These are phyloP conservation scores for Gracilaria vermiculophylla DNA, from an alignment of 23 red algal species.

Conservation along the genomic window DNA sequence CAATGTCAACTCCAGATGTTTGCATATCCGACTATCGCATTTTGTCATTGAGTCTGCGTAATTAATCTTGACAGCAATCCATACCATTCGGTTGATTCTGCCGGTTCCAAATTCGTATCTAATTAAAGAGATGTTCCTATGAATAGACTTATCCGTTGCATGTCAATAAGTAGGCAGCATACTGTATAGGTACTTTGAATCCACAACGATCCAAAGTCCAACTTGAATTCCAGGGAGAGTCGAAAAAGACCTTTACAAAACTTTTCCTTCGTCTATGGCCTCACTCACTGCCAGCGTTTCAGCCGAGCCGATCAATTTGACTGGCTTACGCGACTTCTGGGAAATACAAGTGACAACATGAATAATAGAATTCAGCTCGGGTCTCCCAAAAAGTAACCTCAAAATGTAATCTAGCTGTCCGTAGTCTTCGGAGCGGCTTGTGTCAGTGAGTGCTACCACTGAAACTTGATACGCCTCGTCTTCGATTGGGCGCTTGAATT, in stretches of 20 bases:
- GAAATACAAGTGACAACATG: neutral
- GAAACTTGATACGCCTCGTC: neutral
- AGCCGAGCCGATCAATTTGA: slow-evolving; percentile 22
- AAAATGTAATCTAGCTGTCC: slow-evolving; percentile 30
- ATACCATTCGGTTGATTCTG: slow-evolving; percentile 19
- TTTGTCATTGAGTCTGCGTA: slow-evolving; percentile 12
- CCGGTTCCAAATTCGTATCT: slow-evolving; percentile 31
- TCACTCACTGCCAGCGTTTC: slow-evolving; percentile 9
- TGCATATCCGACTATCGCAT: neutral
- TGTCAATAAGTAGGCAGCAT: neutral
- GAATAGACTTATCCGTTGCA: neutral
- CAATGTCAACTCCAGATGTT: too few species aligned
- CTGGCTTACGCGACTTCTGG: neutral
- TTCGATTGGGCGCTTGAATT: neutral
- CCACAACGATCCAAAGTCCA: slow-evolving; percentile 4
- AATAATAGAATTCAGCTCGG: neutral
- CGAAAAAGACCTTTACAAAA: neutral
- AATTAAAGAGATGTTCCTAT: neutral
- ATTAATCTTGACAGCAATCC: slow-evolving; percentile 10
- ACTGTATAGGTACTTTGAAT: neutral
- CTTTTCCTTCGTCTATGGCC: slow-evolving; percentile 13
- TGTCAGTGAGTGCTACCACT: neutral
- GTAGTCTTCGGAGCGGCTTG: neutral
- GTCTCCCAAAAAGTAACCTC: slow-evolving; percentile 4
- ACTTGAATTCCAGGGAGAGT: neutral